Conservation (phyloP, 192 early-diverging fungal species). For the Umbelopsis sp. region DNA sequence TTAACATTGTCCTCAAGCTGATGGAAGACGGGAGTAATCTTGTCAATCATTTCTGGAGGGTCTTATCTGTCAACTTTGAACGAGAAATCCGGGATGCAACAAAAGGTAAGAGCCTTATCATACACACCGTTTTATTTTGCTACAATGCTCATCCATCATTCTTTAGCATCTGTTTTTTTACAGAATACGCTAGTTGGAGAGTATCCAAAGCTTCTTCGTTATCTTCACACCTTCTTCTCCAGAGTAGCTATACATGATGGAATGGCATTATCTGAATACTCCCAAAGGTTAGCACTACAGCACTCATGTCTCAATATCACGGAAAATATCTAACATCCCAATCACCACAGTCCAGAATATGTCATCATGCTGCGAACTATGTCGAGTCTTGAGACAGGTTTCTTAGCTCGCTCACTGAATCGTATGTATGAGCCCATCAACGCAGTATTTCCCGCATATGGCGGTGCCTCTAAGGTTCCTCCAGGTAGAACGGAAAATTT, state of each 20-base stretch:
- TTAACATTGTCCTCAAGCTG: constrained; percentile 21
- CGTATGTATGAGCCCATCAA: constrained; percentile 69
- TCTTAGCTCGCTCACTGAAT: constrained; percentile 54
- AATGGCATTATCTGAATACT: constrained; percentile 43
- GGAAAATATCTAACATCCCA: no score
- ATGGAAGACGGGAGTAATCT: constrained; percentile 50
- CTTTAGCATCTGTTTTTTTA: constrained; percentile 49
- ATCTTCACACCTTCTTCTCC: constrained; percentile 58
- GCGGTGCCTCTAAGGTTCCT: constrained; percentile 30
- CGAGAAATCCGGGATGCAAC: constrained; percentile 53
- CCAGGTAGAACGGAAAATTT: constrained; percentile 56
- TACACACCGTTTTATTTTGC: background rate
- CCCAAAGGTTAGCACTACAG: constrained; percentile 43
- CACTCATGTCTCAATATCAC: background rate
- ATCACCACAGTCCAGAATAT: constrained; percentile 32
- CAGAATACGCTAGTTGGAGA: constrained; percentile 55
- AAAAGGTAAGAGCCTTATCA: constrained; percentile 36
- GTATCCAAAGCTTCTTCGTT: constrained; percentile 50
- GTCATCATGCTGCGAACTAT: constrained; percentile 43
- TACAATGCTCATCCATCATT: background rate
- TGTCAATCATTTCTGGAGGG: constrained; percentile 57
- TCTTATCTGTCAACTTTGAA: constrained; percentile 53
- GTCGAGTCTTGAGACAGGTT: constrained; percentile 40
- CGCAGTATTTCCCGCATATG: constrained; percentile 55
- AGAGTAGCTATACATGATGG: constrained; percentile 50